A percentile compares a stretch with the other conserved stretches of the same genome.
Conservation (phyloP, 306 rosid species). For the Oemleria cerasiformis region DNA sequence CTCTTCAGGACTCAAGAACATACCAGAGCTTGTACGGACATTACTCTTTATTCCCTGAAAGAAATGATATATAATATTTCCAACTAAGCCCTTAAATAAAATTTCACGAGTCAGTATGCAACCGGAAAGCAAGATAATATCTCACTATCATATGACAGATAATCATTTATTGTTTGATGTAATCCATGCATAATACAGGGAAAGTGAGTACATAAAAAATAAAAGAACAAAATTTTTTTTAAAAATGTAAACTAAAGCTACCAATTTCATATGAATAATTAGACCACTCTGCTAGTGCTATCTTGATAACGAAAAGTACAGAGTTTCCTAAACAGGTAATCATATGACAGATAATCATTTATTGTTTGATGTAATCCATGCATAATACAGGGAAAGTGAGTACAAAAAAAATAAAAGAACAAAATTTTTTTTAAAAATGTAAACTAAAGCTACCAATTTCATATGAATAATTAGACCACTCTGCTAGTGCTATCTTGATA, state of each 20-base stretch:
- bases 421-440: neutral
- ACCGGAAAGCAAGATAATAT: no score
- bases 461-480: neutral
- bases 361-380: neutral
- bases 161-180: neutral
- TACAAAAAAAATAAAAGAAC: neutral
- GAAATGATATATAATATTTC: conserved; percentile 13
- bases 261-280: neutral
- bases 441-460: neutral
- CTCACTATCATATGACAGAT: neutral
- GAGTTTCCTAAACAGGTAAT: neutral
- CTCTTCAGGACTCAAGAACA: conserved; percentile 70
- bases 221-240: neutral
- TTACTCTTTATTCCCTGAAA: conserved; percentile 82
- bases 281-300: neutral
- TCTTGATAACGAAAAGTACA: neutral
- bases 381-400: neutral
- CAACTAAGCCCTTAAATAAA: neutral
- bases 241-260: neutral
- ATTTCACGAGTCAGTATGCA: no score
- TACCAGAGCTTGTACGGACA: conserved; percentile 96
- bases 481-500: neutral
- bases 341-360: neutral
- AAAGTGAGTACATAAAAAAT: neutral
- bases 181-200: no score